Percentiles rank a stretch among this genome's conserved stretches.
Conservation (phyloP, 441 rosid species). For the Erodium chrysanthum region DNA sequence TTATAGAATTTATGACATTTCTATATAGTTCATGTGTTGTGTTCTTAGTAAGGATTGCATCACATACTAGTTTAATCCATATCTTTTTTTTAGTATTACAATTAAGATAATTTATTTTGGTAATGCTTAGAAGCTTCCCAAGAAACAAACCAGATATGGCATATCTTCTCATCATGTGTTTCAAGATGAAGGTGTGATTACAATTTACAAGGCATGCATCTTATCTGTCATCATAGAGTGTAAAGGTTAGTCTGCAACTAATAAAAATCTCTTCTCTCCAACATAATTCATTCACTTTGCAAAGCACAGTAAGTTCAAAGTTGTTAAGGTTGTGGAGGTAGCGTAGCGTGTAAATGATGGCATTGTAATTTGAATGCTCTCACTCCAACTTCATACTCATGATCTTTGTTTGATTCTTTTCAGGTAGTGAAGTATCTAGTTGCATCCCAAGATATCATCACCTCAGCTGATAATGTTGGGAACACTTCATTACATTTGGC, state of each 20-base stretch:
- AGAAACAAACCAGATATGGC: not conserved
- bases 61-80: not conserved
- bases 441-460: constrained; percentile 37
- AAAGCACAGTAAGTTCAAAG: too few species aligned
- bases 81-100: not conserved
- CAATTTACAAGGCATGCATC: too few species aligned
- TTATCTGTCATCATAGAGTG: too few species aligned
- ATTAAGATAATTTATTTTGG: not conserved
- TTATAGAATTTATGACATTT: too few species aligned
- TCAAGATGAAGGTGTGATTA: not conserved
- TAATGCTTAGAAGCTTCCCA: not conserved
- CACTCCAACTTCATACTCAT: not conserved
- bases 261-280: too few species aligned
- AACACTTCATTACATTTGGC: constrained; percentile 78
- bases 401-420: constrained; percentile 9
- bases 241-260: too few species aligned
- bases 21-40: too few species aligned
- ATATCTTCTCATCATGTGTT: not conserved
- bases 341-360: too few species aligned
- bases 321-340: too few species aligned
- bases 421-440: constrained; percentile 74
- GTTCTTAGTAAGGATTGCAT: not conserved
- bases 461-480: constrained; percentile 50
- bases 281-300: too few species aligned
- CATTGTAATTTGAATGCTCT: too few species aligned